Evolutionary conservation across 495 filamentous ascomycete species (phyloP).

Genomic region (Extremus antarcticus): DNA sequence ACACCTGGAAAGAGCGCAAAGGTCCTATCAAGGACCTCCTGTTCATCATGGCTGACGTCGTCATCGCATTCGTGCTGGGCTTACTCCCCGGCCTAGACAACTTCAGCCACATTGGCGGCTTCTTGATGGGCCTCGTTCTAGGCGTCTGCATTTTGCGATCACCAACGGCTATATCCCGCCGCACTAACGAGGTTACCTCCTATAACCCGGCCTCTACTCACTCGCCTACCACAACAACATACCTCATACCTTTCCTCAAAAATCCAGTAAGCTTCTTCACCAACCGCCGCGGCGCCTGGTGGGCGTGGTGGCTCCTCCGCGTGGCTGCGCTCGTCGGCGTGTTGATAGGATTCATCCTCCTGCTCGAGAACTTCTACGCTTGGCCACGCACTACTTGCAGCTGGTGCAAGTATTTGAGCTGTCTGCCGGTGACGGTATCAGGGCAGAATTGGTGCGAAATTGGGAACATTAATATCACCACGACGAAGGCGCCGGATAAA

Average conservation of each 20-base stretch:
- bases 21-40: conserved; percentile 68
- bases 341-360: conserved; percentile 68
- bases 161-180: conserved; percentile 63
- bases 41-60: conserved; percentile 73
- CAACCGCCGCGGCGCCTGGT: conserved; percentile 85
- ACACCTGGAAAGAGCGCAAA: conserved; percentile 71
- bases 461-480: conserved; percentile 16
- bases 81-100: conserved; percentile 91
- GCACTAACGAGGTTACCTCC: conserved; percentile 45
- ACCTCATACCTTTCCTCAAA: conserved; percentile 49
- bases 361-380: conserved; percentile 83
- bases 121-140: conserved; percentile 80
- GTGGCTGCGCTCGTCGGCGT: conserved; percentile 68
- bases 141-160: conserved; percentile 82
- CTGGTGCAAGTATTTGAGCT: conserved; percentile 93
- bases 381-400: conserved; percentile 55
- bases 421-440: conserved; percentile 38
- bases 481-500: neutral
- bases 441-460: conserved; percentile 24
- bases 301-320: conserved; percentile 91
- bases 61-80: conserved; percentile 83
- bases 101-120: conserved; percentile 93
- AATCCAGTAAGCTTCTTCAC: conserved; percentile 77
- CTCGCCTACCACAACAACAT: conserved; percentile 4
- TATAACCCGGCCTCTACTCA: neutral